Base-by-base conservation (phyloP, 2,329 filamentous ascomycete species). In the Neofusicoccum laricinum region DNA sequence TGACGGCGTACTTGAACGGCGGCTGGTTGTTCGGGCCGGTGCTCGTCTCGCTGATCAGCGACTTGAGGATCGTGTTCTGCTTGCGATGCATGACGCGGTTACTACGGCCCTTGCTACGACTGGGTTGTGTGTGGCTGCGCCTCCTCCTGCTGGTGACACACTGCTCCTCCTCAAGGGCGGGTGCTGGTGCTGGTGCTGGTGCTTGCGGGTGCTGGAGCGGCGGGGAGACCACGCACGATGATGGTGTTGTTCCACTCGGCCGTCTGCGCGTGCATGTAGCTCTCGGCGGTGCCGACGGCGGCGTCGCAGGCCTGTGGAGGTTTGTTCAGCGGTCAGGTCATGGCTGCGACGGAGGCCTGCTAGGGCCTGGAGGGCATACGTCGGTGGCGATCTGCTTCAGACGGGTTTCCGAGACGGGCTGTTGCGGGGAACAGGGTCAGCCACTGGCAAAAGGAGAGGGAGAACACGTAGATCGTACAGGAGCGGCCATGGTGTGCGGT, bases 1-100 rank as follows among this genome's bases (percentile, higher is more conserved):
- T 98, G 81, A 96, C 93, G 71, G 93, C 92, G 81, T 94, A 98
- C 80, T 98, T 98, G 86, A 89, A 97, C 15, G 82, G 78, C 4
- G 91, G 89, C 30, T 86, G 81, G 32, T 82, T 79, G 66, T 82
- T 81, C 67, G 83, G 79, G 53, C 83, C 76, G 17, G 86, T 84
- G 17, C 85, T 87, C 58, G 89, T 88, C 75, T 93, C 90, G 69
- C 89, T 88, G 78, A 94, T 92, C 69, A 94, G 84, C 61, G 88
- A 84, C 74, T 90, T 88, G 68, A 95, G 88, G 76, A 94, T 90
- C 64, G 84, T 86, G 81, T 90, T 91, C 90, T 92, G 70, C 38
- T 8, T 65, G 43, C 64, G 53, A 38, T 25, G 51, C 10, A 17
- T 32, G 4, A 41, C 36, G 38, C 55, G 15, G 55, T 59, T 59